Evolutionary conservation across 164 flowering plant species (phyloP).

Genomic region (Vitis labrusca): DNA sequence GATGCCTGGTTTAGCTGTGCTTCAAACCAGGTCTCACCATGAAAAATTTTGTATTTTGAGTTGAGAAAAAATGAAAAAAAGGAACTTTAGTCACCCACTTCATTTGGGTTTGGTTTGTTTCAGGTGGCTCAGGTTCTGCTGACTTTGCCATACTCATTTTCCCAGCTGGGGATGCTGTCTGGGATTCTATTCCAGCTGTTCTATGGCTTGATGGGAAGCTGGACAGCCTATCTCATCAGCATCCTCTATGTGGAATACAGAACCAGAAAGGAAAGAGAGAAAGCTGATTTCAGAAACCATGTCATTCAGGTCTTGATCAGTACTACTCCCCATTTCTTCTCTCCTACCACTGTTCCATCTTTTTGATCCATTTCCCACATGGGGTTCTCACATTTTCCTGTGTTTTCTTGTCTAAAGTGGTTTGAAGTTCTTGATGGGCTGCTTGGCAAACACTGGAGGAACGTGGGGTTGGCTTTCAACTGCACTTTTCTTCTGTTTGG

Average conservation of each 20-base stretch:
- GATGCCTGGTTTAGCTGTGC: conserved; percentile 99
- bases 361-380: conserved; percentile 4
- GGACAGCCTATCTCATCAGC: conserved; percentile 91
- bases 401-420: conserved; percentile 55
- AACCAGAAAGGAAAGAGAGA: conserved; percentile 82
- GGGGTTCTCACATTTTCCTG: conserved; percentile 9
- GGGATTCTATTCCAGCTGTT: conserved; percentile 81
- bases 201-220: conserved; percentile 85
- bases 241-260: conserved; percentile 81
- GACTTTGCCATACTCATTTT: conserved; percentile 89
- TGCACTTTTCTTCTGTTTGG: conserved; percentile 99
- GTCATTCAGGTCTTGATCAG: conserved; percentile 67
- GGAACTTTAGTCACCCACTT: neutral
- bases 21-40: conserved; percentile 75
- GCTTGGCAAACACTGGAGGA: conserved; percentile 97
- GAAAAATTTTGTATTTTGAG: neutral
- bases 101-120: conserved; percentile 8
- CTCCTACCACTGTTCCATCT: neutral
- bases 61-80: neutral
- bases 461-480: conserved; percentile 94
- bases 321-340: neutral
- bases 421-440: conserved; percentile 99
- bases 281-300: conserved; percentile 84
- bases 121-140: conserved; percentile 96
- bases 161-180: conserved; percentile 90